Conservation (phyloP, 331 rosid genomes). For the Prunus yedoensis region DNA sequence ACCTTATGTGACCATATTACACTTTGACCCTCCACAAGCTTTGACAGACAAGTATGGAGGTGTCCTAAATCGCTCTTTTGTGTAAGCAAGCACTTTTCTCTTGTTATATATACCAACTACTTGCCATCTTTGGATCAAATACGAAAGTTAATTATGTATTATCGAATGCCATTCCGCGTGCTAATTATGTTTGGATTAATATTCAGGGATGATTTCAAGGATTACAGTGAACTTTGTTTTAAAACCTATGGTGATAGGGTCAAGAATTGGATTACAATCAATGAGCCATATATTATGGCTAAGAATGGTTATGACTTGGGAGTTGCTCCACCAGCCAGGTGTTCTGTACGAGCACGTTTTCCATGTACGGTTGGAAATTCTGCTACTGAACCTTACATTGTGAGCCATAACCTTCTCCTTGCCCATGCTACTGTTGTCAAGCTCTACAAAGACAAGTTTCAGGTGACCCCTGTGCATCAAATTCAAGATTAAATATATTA, state of each 20-base stretch:
- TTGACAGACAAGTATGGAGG: constrained; percentile 33
- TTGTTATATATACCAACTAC: neutral
- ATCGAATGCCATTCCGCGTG: neutral
- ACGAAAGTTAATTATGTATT: too few species aligned
- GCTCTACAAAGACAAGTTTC: constrained; percentile 27
- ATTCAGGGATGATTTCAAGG: constrained; percentile 32
- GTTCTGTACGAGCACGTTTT: neutral
- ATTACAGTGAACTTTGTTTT: constrained; percentile 34
- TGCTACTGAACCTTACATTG: constrained; percentile 34
- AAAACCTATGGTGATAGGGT: constrained; percentile 38
- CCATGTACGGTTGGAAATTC: constrained; percentile 22
- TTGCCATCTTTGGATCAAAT: neutral
- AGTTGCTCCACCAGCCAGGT: constrained; percentile 33
- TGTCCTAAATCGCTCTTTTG: constrained; percentile 11
- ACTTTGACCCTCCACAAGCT: constrained; percentile 36
- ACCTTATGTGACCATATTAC: constrained; percentile 35
- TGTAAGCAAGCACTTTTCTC: constrained; percentile 11
- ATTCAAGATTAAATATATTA: too few species aligned
- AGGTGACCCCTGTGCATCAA: constrained; percentile 10
- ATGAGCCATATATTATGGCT: constrained; percentile 28
- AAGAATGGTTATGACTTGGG: constrained; percentile 19
- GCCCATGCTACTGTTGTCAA: constrained; percentile 32
- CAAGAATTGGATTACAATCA: constrained; percentile 39
- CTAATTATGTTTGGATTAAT: neutral
- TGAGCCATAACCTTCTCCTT: constrained; percentile 30